Evolutionary conservation across 768 basidiomycete species (phyloP).

Genomic region (Kwoniella europaea): DNA sequence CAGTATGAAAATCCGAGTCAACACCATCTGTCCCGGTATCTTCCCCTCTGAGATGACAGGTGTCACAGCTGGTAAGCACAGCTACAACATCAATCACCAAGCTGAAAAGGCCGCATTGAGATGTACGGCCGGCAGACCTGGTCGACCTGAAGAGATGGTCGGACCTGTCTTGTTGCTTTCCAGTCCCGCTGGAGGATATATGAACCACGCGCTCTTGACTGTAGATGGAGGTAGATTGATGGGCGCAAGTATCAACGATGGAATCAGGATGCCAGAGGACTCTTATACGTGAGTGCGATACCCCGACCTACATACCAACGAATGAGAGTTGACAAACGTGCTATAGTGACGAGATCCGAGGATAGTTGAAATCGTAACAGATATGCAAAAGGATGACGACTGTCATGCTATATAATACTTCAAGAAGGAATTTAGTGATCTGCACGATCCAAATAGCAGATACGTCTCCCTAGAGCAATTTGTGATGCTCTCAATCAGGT

Average conservation of each 20-base stretch:
- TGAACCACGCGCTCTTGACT: conserved; percentile 36
- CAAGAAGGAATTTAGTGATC: too few relatives aligned
- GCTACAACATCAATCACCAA: background rate
- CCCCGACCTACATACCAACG: too few relatives aligned
- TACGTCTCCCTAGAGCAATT: background rate
- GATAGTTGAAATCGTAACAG: background rate
- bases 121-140: conserved; percentile 30
- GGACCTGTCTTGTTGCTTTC: conserved; percentile 43
- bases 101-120: conserved; percentile 2
- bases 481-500: background rate
- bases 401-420: too few relatives aligned
- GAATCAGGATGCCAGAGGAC: conserved; percentile 26
- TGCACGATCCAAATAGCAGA: background rate
- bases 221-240: conserved; percentile 36
- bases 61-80: conserved; percentile 4
- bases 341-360: background rate
- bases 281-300: conserved; percentile 4
- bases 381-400: too few relatives aligned
- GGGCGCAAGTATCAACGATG: conserved; percentile 32
- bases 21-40: conserved; percentile 35
- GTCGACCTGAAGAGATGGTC: conserved; percentile 38
- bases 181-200: conserved; percentile 37
- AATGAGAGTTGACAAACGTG: background rate
- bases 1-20: conserved; percentile 38
- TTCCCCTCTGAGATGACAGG: conserved; percentile 38